phyloP scores from a whole-genome alignment of 148 eudicot species.

The Chenopodium quinoa region DNA sequence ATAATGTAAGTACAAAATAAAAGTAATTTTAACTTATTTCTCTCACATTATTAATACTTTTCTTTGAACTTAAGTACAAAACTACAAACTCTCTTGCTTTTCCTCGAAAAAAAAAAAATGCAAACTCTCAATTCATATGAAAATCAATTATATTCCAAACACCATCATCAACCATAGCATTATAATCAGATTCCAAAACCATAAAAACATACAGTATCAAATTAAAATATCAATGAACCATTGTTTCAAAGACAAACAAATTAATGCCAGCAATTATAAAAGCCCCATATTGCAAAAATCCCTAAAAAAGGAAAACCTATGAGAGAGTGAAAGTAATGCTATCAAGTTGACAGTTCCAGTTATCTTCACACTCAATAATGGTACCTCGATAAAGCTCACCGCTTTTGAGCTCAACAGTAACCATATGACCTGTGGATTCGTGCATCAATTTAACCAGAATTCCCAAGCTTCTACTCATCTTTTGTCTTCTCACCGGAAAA shows the following conservation, averaged over 20 bases:
- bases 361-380: conserved; percentile 90
- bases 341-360: conserved; percentile 96
- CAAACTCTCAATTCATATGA: not conserved
- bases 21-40: no score
- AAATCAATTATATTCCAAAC: no score
- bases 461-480: conserved; percentile 70
- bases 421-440: conserved; percentile 76
- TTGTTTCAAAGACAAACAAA: conserved; percentile 1
- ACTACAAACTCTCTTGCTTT: no score
- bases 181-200: not conserved
- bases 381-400: conserved; percentile 89
- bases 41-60: no score
- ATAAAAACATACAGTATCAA: not conserved
- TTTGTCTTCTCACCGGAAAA: not conserved
- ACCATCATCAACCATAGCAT: no score
- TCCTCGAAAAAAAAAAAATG: no score
- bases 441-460: conserved; percentile 76
- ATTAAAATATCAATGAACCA: not conserved
- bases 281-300: conserved; percentile 1
- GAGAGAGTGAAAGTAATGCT: conserved; percentile 61
- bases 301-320: not conserved
- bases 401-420: conserved; percentile 86
- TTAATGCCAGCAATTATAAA: not conserved
- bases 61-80: not conserved
- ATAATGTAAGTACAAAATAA: no score